phyloP scores from a whole-genome alignment of 495 filamentous ascomycete species.

The Thermochaetoides thermophila region DNA sequence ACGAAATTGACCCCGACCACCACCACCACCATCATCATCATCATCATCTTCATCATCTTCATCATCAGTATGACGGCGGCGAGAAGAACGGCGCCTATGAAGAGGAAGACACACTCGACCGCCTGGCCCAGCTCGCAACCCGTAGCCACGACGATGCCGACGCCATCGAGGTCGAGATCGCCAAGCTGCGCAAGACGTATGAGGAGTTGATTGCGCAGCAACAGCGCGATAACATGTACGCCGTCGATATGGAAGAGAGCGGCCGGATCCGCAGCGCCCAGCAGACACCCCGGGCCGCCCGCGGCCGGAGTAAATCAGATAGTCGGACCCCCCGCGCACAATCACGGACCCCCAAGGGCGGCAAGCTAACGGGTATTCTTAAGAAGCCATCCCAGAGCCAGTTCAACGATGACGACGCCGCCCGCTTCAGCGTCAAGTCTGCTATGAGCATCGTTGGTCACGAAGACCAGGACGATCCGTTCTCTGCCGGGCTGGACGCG shows the following conservation, averaged over 20 bases:
- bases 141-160: conserved; percentile 26
- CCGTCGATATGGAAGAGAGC: no score
- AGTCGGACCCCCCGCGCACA: conserved; percentile 13
- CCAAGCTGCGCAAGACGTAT: conserved; percentile 22
- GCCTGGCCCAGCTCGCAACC: conserved; percentile 28
- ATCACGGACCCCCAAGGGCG: conserved; percentile 12
- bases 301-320: conserved; percentile 13
- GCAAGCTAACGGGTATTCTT: conserved; percentile 24
- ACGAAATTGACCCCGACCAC: background rate
- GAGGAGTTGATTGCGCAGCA: conserved; percentile 15
- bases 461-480: conserved; percentile 12
- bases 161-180: conserved; percentile 26
- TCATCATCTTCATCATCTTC: no score
- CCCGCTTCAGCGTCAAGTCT: conserved; percentile 28
- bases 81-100: conserved; percentile 18
- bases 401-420: conserved; percentile 22
- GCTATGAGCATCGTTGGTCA: conserved; percentile 22
- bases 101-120: conserved; percentile 19
- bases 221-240: conserved; percentile 3
- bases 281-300: no score
- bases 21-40: no score
- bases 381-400: conserved; percentile 33
- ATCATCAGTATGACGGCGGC: no score
- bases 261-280: no score
- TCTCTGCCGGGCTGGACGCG: conserved; percentile 3